Percentiles rank a stretch among this genome's conserved stretches.
phyloP scores from a whole-genome alignment of 2,329 filamentous ascomycete species.

The Byssochlamys sp. region DNA sequence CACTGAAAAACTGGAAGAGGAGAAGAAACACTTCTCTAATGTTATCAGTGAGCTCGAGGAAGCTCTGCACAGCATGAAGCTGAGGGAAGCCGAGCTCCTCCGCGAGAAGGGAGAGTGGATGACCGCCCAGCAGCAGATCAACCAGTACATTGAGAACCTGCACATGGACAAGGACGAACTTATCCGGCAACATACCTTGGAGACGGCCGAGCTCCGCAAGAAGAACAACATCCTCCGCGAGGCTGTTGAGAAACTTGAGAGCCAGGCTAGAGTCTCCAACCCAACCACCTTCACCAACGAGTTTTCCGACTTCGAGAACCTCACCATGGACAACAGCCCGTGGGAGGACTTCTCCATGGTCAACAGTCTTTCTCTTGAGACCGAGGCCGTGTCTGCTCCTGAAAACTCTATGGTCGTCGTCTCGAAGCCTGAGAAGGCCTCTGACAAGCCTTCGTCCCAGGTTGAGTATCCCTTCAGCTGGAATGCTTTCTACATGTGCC shows the following conservation, averaged over 20 bases:
- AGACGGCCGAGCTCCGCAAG: constrained; percentile 84
- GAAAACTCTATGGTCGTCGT: constrained; percentile 33
- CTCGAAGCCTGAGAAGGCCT: constrained; percentile 28
- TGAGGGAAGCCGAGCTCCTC: constrained; percentile 45
- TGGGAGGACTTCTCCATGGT: constrained; percentile 79
- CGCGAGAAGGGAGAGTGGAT: constrained; percentile 55
- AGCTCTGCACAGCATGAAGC: constrained; percentile 58
- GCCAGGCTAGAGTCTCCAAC: constrained; percentile 33
- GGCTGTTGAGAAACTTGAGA: constrained; percentile 42
- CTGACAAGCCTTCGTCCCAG: constrained; percentile 38
- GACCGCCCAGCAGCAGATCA: constrained; percentile 63
- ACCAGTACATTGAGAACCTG: constrained; percentile 65
- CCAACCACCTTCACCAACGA: constrained; percentile 52
- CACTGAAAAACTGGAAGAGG: constrained; percentile 89
- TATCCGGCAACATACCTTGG: constrained; percentile 75
- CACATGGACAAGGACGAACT: constrained; percentile 85
- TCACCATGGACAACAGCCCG: constrained; percentile 63
- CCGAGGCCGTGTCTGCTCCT: constrained; percentile 24
- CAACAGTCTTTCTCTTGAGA: constrained; percentile 45
- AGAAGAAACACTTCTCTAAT: constrained; percentile 82
- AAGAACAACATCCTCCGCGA: constrained; percentile 76
- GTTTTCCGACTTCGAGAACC: constrained; percentile 72
- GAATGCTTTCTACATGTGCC: constrained; percentile 79
- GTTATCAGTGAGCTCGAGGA: constrained; percentile 71
- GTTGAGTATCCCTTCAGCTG: constrained; percentile 59